Evolutionary conservation across 2,329 filamentous ascomycete species (phyloP).

Genomic region (Chalaropsis ovoidea): DNA sequence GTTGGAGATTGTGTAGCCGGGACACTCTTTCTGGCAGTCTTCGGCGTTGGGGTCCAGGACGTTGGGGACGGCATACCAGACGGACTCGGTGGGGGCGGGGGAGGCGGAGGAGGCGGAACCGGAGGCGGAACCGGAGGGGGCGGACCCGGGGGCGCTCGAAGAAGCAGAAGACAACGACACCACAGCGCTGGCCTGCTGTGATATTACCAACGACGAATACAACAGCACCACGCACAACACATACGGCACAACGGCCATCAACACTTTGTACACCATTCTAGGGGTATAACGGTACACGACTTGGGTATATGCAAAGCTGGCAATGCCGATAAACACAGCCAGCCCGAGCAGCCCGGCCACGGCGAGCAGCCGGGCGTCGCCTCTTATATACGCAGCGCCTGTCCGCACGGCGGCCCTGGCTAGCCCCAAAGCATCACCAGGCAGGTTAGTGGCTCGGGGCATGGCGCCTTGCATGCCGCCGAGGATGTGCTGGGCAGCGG

Average conservation of each 20-base stretch:
- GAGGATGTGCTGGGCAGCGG: neutral
- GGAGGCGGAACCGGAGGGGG: neutral
- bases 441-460: neutral
- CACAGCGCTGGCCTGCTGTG: neutral
- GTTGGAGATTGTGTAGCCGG: constrained; percentile 57
- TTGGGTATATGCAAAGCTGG: neutral
- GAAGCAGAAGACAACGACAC: neutral
- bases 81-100: constrained; percentile 2
- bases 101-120: neutral
- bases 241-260: constrained; percentile 11
- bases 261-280: constrained; percentile 13
- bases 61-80: constrained; percentile 24
- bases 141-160: neutral
- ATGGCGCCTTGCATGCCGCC: neutral
- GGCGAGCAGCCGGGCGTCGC: neutral
- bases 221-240: neutral
- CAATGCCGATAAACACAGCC: neutral
- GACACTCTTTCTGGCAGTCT: constrained; percentile 42
- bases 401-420: neutral
- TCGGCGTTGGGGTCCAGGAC: constrained; percentile 24
- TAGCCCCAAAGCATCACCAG: neutral
- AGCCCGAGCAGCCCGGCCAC: neutral
- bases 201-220: neutral
- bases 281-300: neutral
- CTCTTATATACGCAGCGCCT: neutral